phyloP scores from a whole-genome alignment of 257 asterid genomes.

The Ajuga chamaepitys region DNA sequence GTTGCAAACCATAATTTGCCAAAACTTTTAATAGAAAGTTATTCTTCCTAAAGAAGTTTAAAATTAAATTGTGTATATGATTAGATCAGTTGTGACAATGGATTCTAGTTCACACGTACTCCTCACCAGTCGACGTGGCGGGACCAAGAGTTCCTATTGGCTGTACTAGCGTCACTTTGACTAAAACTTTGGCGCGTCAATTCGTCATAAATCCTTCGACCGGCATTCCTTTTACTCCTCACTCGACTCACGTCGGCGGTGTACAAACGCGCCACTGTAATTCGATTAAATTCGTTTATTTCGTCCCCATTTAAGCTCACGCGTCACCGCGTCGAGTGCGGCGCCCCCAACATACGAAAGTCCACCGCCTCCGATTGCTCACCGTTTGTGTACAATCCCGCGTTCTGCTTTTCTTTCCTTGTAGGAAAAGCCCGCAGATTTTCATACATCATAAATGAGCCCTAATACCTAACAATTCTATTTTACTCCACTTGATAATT shows the following conservation, averaged over 20 bases:
- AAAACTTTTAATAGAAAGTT: no score
- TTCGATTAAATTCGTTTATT: slow-evolving; percentile 3
- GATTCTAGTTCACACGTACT: not conserved
- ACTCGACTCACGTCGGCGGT: not conserved
- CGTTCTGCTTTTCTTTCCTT: slow-evolving; percentile 16
- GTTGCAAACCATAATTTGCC: no score
- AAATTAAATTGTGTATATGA: not conserved
- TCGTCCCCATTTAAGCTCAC: not conserved
- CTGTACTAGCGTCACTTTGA: slow-evolving; percentile 25
- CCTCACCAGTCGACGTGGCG: slow-evolving; percentile 17
- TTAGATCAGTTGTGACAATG: not conserved
- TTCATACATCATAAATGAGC: not conserved
- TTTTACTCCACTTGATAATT: not conserved
- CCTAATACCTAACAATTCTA: not conserved
- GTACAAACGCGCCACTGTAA: not conserved
- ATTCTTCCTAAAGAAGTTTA: no score
- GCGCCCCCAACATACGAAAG: not conserved
- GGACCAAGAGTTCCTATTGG: slow-evolving; percentile 23
- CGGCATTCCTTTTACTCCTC: not conserved
- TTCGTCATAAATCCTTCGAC: not conserved
- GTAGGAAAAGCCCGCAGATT: not conserved
- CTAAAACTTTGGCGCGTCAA: slow-evolving; percentile 19
- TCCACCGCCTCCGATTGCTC: slow-evolving; percentile 17
- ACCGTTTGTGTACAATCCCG: slow-evolving; percentile 11
- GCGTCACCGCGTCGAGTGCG: slow-evolving; percentile 18